Evolutionary conservation across 2,329 filamentous ascomycete genomes (phyloP).

Genomic region (Cryphonectria japonica): DNA sequence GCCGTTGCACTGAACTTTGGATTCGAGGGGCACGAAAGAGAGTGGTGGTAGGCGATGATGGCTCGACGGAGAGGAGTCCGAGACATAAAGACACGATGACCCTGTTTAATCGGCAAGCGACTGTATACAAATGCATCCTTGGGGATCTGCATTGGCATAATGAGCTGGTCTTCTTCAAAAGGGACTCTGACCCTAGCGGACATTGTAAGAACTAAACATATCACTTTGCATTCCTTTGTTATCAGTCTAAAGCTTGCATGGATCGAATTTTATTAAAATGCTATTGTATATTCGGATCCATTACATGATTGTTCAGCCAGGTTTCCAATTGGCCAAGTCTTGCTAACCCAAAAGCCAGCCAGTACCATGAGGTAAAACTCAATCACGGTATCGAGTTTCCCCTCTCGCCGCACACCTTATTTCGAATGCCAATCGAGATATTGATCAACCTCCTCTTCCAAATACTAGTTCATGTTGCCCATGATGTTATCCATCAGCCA

Average conservation of each 20-base stretch:
- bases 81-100: background rate
- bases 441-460: background rate
- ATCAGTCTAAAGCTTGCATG: background rate
- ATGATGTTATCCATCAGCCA: background rate
- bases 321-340: background rate
- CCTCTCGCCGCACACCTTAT: background rate
- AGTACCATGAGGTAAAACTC: background rate
- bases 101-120: background rate
- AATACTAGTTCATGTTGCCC: background rate
- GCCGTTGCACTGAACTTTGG: constrained; percentile 82
- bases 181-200: background rate
- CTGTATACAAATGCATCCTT: constrained; percentile 6
- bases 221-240: background rate
- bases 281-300: background rate
- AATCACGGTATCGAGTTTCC: background rate
- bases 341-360: background rate
- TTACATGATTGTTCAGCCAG: background rate
- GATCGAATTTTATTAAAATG: background rate
- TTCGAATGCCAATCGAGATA: background rate
- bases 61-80: background rate
- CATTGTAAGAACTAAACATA: background rate
- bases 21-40: constrained; percentile 69
- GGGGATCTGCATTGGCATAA: background rate
- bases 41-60: constrained; percentile 49
- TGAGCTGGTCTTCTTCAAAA: background rate